phyloP scores from a whole-genome alignment of 108 stramenopile genomes.

The Cylindrotheca fusiformis region DNA sequence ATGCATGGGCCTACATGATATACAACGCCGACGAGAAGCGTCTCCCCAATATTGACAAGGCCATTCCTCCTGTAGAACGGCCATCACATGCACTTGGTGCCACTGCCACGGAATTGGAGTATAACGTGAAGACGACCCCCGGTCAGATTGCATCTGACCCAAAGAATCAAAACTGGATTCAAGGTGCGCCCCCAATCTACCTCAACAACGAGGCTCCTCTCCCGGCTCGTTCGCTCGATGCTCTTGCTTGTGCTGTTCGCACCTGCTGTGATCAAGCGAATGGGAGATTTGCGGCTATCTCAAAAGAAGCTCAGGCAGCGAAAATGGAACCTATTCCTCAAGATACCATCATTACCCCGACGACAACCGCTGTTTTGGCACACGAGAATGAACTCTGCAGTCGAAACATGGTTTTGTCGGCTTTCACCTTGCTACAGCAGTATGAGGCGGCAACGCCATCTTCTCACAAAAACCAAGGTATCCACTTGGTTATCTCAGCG shows the following conservation, averaged over 20 bases:
- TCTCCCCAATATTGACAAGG: slow-evolving; percentile 72
- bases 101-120: slow-evolving; percentile 44
- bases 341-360: slow-evolving; percentile 44
- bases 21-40: slow-evolving; percentile 72
- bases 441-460: slow-evolving; percentile 39
- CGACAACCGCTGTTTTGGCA: slow-evolving; percentile 64
- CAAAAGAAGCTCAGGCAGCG: slow-evolving; percentile 38
- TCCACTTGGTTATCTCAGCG: slow-evolving; percentile 66
- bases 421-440: slow-evolving; percentile 73
- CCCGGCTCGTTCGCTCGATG: slow-evolving; percentile 74
- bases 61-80: slow-evolving; percentile 49
- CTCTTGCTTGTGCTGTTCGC: slow-evolving; percentile 80
- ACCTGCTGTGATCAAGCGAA: slow-evolving; percentile 88
- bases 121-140: slow-evolving; percentile 43
- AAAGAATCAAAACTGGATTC: slow-evolving; percentile 84
- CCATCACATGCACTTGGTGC: slow-evolving; percentile 14
- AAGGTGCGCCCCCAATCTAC: slow-evolving; percentile 84
- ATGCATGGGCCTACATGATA: slow-evolving; percentile 86
- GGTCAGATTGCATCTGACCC: slow-evolving; percentile 59
- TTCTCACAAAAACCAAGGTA: slow-evolving; percentile 66
- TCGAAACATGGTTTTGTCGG: slow-evolving; percentile 81
- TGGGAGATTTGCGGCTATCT: slow-evolving; percentile 61
- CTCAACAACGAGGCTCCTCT: slow-evolving; percentile 85
- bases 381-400: slow-evolving; percentile 83
- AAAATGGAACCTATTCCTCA: slow-evolving; percentile 34